These are phyloP conservation scores for Cenchrus purpureus DNA, from an alignment of 176 grass and related monocot genomes.

Conservation along the genomic window DNA sequence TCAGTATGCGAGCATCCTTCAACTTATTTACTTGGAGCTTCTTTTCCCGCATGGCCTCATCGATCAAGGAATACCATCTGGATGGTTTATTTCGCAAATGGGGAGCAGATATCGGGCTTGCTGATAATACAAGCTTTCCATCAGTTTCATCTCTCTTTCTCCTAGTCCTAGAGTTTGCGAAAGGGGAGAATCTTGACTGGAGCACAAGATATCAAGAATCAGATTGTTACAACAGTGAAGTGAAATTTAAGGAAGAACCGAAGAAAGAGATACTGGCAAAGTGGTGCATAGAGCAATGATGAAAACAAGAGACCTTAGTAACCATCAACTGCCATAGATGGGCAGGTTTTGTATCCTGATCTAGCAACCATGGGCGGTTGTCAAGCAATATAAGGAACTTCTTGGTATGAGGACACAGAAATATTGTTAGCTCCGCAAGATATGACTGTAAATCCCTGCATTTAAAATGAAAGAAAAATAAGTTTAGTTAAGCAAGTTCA, in stretches of 20 bases:
- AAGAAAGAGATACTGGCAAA: background rate
- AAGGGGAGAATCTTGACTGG: conserved; percentile 90
- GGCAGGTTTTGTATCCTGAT: conserved; percentile 78
- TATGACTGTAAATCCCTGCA: conserved; percentile 98
- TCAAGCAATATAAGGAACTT: conserved; percentile 90
- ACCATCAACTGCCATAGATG: conserved; percentile 96
- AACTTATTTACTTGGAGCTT: conserved; percentile 88
- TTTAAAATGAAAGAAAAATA: conserved; percentile 36
- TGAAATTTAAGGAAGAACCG: background rate
- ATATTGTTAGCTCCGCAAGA: conserved; percentile 83
- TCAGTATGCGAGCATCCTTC: conserved; percentile 75
- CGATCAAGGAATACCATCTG: conserved; percentile 87
- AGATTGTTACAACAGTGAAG: background rate
- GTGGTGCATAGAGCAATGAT: conserved; percentile 27
- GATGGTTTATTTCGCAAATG: conserved; percentile 52
- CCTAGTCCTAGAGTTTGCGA: conserved; percentile 72
- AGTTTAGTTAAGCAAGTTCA: background rate
- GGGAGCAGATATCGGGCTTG: conserved; percentile 50
- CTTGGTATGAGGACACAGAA: conserved; percentile 64
- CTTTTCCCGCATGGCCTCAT: conserved; percentile 78
- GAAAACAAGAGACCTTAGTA: conserved; percentile 65
- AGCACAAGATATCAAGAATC: conserved; percentile 34
- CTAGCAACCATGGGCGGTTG: conserved; percentile 83
- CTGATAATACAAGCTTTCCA: conserved; percentile 57
- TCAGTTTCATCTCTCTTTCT: conserved; percentile 69